Percentiles rank a stretch among this genome's conserved stretches.
Evolutionary conservation across 2,329 filamentous ascomycete genomes (phyloP).

Genomic region (Beauveria sp.): DNA sequence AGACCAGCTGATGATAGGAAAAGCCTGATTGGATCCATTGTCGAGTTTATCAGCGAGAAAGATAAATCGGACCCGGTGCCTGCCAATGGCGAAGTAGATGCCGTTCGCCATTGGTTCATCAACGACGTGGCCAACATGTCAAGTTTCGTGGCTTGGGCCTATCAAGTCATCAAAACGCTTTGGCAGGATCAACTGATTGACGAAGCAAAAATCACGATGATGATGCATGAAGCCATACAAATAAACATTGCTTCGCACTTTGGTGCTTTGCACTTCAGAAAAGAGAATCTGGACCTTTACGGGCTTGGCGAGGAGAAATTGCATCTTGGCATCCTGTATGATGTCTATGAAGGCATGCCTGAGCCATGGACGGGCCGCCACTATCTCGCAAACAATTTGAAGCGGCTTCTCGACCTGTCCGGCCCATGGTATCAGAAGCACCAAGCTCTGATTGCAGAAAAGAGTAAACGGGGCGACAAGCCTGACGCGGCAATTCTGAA

Average conservation of each 20-base stretch:
- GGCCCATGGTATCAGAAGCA: constrained; percentile 47
- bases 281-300: constrained; percentile 61
- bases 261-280: constrained; percentile 63
- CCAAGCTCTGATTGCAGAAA: constrained; percentile 24
- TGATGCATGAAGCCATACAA: constrained; percentile 60
- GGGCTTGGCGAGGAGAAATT: constrained; percentile 63
- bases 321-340: constrained; percentile 53
- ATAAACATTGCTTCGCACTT: constrained; percentile 50
- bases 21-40: constrained; percentile 65
- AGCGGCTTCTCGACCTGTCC: constrained; percentile 51
- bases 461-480: constrained; percentile 24
- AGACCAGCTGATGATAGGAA: constrained; percentile 55
- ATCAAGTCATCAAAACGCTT: constrained; percentile 65
- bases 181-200: constrained; percentile 55
- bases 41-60: constrained; percentile 68
- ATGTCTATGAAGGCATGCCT: constrained; percentile 61
- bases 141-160: constrained; percentile 66
- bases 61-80: constrained; percentile 62
- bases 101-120: constrained; percentile 80
- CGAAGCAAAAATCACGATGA: constrained; percentile 43
- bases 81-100: constrained; percentile 64
- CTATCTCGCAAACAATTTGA: constrained; percentile 53
- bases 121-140: constrained; percentile 51
- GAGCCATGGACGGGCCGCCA: constrained; percentile 79
- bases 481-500: constrained; percentile 35